phyloP scores from a whole-genome alignment of 208 protist genomes.

The Zelonia costaricensis region DNA sequence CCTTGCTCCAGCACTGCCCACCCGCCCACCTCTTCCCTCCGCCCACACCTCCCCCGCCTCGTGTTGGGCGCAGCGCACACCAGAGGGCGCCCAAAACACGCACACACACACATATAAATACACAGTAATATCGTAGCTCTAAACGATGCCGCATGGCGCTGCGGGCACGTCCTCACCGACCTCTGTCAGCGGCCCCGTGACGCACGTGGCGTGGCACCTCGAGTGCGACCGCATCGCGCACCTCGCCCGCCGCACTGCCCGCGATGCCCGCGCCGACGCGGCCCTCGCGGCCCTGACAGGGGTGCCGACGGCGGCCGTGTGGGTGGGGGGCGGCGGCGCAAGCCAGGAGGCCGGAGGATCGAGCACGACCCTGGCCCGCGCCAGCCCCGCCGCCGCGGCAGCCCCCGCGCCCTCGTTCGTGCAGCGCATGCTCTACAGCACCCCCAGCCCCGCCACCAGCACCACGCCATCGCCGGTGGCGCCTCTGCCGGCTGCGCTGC shows the following conservation, averaged over 20 bases:
- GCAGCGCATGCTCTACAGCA: conserved; percentile 3
- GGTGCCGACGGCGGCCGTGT: not conserved
- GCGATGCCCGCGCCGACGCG: conserved; percentile 1
- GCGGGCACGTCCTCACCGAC: not conserved
- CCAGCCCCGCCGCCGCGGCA: not conserved
- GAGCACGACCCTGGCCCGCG: not conserved
- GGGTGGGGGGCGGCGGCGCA: too few relatives aligned
- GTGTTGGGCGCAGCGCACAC: too few relatives aligned
- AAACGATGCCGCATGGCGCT: conserved; percentile 6
- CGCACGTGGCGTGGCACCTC: conserved; percentile 19
- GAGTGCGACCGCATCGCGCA: conserved; percentile 10
- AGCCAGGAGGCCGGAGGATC: not conserved
- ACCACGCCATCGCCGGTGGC: not conserved
- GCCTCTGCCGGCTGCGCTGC: not conserved
- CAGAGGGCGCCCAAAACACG: too few relatives aligned
- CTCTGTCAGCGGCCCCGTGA: not conserved
- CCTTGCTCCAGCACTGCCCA: too few relatives aligned
- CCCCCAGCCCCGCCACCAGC: not conserved
- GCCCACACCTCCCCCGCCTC: too few relatives aligned
- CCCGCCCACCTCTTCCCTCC: too few relatives aligned
- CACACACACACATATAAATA: too few relatives aligned
- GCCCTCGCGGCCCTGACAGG: conserved; percentile 6
- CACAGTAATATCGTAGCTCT: too few relatives aligned
- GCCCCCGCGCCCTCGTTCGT: not conserved
- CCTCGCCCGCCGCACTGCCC: conserved; percentile 1